phyloP scores from a whole-genome alignment of 2,329 filamentous ascomycete genomes.

The Bipolaris oryzae region DNA sequence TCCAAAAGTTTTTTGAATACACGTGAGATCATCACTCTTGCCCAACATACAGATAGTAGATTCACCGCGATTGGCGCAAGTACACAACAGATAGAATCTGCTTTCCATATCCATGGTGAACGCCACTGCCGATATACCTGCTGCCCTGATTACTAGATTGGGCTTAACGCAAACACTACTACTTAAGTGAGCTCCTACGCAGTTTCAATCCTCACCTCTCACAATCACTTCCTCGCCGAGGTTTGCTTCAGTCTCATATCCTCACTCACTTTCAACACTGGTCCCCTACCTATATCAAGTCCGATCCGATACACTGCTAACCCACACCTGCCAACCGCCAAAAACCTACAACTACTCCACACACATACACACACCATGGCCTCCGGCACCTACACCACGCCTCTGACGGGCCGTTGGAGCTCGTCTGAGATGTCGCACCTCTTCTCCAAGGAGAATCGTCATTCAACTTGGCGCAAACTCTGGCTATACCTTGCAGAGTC shows the following conservation, averaged over 20 bases:
- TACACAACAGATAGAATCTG: neutral
- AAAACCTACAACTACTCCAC: neutral
- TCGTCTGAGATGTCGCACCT: conserved; percentile 65
- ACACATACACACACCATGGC: conserved; percentile 25
- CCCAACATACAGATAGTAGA: neutral
- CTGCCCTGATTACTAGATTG: too few relatives aligned
- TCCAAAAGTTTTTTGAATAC: conserved; percentile 33
- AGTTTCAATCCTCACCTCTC: too few relatives aligned
- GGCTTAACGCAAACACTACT: too few relatives aligned
- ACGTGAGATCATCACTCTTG: conserved; percentile 27
- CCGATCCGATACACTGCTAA: neutral
- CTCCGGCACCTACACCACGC: conserved; percentile 38
- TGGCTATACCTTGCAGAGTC: conserved; percentile 85
- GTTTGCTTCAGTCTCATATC: too few relatives aligned
- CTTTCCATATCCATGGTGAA: too few relatives aligned
- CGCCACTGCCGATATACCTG: too few relatives aligned
- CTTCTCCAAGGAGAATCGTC: conserved; percentile 77
- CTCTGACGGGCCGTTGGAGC: conserved; percentile 65
- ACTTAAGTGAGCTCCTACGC: too few relatives aligned
- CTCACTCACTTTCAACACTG: too few relatives aligned
- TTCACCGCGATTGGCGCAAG: conserved; percentile 12
- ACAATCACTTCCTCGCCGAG: too few relatives aligned
- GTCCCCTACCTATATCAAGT: too few relatives aligned
- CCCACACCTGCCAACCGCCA: conserved; percentile 4
- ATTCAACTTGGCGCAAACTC: conserved; percentile 80